Evolutionary conservation across 2,329 filamentous ascomycete species (phyloP).

Genomic region (Penicillium sclerotigenum): DNA sequence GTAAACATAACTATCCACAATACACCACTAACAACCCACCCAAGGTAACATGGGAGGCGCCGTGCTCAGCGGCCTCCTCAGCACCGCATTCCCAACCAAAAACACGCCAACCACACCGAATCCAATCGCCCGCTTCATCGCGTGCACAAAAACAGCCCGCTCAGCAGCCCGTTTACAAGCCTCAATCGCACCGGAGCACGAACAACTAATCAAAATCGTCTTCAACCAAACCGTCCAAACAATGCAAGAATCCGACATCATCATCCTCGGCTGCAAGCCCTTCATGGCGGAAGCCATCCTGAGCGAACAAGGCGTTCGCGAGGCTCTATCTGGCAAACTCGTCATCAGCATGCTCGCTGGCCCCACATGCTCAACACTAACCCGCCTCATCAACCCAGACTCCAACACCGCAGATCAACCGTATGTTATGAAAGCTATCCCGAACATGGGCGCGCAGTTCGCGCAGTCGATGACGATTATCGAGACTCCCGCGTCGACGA

Average conservation of each 20-base stretch:
- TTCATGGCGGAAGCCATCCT: constrained; percentile 43
- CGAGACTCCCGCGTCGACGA: constrained; percentile 42
- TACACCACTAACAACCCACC: constrained; percentile 2
- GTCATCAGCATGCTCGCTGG: constrained; percentile 52
- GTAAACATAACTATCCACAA: background rate
- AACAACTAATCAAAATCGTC: constrained; percentile 32
- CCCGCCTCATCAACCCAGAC: constrained; percentile 12
- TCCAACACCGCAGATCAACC: constrained; percentile 9
- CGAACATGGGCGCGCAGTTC: constrained; percentile 47
- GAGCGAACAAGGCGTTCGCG: constrained; percentile 32
- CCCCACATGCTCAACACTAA: constrained; percentile 35
- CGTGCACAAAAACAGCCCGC: constrained; percentile 39
- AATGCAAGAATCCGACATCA: constrained; percentile 36
- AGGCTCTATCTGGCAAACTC: constrained; percentile 45
- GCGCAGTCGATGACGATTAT: constrained; percentile 51
- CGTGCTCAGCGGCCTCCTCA: constrained; percentile 35
- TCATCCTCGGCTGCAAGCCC: constrained; percentile 49
- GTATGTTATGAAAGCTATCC: constrained; percentile 43
- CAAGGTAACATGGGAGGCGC: constrained; percentile 39
- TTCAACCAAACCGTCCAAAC: constrained; percentile 37
- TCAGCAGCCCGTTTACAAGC: constrained; percentile 36
- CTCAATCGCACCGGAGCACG: constrained; percentile 28
- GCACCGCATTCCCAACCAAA: constrained; percentile 17
- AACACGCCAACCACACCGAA: background rate
- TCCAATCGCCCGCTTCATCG: constrained; percentile 34